These are phyloP conservation scores for Pythium coloratum DNA, from an alignment of 352 stramenopile genomes.

Conservation along the genomic window DNA sequence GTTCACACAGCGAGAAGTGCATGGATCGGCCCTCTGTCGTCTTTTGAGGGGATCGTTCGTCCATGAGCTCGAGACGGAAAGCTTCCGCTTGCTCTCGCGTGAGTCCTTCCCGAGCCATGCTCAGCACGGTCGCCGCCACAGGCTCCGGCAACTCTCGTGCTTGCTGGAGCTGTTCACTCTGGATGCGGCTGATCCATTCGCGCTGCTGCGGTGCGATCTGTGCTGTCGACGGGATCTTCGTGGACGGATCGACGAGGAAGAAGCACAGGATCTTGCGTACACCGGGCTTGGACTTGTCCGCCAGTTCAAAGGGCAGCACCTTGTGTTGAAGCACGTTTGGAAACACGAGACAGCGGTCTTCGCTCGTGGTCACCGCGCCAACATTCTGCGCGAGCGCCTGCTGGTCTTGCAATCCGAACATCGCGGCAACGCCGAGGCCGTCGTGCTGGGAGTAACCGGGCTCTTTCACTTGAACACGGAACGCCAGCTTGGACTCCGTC, in stretches of 20 bases:
- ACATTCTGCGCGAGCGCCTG: slow-evolving; percentile 17
- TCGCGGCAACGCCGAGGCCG: slow-evolving; percentile 4
- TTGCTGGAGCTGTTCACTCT: slow-evolving; percentile 3
- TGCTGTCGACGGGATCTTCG: slow-evolving; percentile 29
- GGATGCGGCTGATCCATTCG: slow-evolving; percentile 20
- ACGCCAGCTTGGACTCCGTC: slow-evolving; percentile 24
- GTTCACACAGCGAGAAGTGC: neutral
- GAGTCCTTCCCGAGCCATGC: slow-evolving; percentile 4
- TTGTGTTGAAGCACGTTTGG: slow-evolving; percentile 35
- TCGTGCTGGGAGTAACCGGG: slow-evolving; percentile 9
- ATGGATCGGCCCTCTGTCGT: neutral
- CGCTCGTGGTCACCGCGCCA: slow-evolving; percentile 17
- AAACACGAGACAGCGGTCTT: slow-evolving; percentile 34
- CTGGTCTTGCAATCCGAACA: slow-evolving; percentile 16
- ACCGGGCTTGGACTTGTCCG: slow-evolving; percentile 25
- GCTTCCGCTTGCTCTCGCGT: slow-evolving; percentile 20
- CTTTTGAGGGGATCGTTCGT: neutral
- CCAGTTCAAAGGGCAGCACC: slow-evolving; percentile 30
- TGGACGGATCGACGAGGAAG: slow-evolving; percentile 31
- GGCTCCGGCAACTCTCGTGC: neutral
- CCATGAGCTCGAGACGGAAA: slow-evolving; percentile 17
- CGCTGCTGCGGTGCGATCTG: slow-evolving; percentile 30
- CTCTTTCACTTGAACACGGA: slow-evolving; percentile 11
- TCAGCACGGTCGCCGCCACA: neutral
- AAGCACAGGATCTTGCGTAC: slow-evolving; percentile 35